A percentile compares a stretch with the other conserved stretches of the same genome.
phyloP scores from a whole-genome alignment of 148 eudicot species.

The Vaccinium macrocarpon region DNA sequence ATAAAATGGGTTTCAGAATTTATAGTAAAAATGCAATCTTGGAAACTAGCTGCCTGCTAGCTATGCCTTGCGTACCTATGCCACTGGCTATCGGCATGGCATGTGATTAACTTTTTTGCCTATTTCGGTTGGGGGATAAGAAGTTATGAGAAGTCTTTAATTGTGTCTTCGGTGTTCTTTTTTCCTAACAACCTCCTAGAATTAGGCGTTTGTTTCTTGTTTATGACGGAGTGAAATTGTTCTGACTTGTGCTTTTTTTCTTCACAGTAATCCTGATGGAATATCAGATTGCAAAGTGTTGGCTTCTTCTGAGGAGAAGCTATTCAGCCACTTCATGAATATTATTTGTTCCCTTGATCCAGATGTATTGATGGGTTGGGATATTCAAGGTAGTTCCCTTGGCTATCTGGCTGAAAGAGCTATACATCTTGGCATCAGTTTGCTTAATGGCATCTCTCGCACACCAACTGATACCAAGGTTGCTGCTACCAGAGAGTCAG shows the following conservation, averaged over 20 bases:
- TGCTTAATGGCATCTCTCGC: slow-evolving; percentile 77
- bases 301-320: slow-evolving; percentile 56
- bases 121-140: not conserved
- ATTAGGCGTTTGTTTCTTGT: not conserved
- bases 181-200: not conserved
- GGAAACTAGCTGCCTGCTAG: not conserved
- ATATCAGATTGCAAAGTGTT: slow-evolving; percentile 48
- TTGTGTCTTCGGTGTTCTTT: not conserved
- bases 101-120: not conserved
- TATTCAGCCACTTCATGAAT: slow-evolving; percentile 56
- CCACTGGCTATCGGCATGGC: not conserved
- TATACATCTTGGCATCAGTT: slow-evolving; percentile 58
- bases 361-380: slow-evolving; percentile 92
- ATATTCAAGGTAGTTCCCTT: slow-evolving; percentile 85
- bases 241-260: slow-evolving; percentile 1
- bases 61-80: too few species aligned
- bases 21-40: not conserved
- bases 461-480: slow-evolving; percentile 50
- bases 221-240: not conserved
- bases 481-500: slow-evolving; percentile 31
- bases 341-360: slow-evolving; percentile 56
- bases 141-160: not conserved
- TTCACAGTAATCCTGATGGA: slow-evolving; percentile 58
- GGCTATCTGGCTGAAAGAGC: slow-evolving; percentile 97
- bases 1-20: not conserved